Evolutionary conservation across 2,329 filamentous ascomycete genomes (phyloP).

Genomic region (Fusarium foetens): DNA sequence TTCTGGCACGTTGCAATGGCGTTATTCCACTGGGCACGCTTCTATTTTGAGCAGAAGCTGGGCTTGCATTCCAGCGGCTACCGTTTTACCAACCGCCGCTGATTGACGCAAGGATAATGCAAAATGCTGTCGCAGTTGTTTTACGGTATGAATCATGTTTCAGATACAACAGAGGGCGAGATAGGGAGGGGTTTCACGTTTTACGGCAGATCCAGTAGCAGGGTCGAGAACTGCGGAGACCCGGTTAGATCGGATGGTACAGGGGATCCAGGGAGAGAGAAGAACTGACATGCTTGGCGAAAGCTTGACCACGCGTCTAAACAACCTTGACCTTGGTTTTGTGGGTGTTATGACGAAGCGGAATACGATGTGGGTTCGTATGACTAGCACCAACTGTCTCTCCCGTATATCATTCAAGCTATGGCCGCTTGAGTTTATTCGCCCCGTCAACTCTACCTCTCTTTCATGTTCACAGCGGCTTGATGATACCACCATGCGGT

Average conservation of each 20-base stretch:
- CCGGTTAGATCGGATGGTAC: constrained; percentile 34
- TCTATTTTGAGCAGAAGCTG: background rate
- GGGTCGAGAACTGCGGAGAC: background rate
- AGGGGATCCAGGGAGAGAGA: background rate
- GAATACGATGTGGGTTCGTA: background rate
- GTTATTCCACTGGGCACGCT: background rate
- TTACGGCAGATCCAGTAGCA: constrained; percentile 9
- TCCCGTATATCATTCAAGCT: constrained; percentile 8
- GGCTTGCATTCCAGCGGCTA: background rate
- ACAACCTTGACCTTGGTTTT: background rate
- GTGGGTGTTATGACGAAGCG: constrained; percentile 9
- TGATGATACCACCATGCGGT: constrained; percentile 19
- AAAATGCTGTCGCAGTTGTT: background rate
- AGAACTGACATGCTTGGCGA: constrained; percentile 25
- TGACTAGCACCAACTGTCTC: background rate
- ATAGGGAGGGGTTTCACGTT: constrained; percentile 2
- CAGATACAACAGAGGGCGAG: background rate
- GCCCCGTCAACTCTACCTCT: background rate
- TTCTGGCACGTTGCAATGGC: background rate
- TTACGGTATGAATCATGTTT: constrained; percentile 19
- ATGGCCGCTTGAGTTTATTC: background rate
- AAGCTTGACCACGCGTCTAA: constrained; percentile 24
- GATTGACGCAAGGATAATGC: background rate
- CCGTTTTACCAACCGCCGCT: background rate
- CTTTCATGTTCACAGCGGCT: background rate